phyloP scores from a whole-genome alignment of 2,329 filamentous ascomycete genomes.

The Colletotrichum sp. region DNA sequence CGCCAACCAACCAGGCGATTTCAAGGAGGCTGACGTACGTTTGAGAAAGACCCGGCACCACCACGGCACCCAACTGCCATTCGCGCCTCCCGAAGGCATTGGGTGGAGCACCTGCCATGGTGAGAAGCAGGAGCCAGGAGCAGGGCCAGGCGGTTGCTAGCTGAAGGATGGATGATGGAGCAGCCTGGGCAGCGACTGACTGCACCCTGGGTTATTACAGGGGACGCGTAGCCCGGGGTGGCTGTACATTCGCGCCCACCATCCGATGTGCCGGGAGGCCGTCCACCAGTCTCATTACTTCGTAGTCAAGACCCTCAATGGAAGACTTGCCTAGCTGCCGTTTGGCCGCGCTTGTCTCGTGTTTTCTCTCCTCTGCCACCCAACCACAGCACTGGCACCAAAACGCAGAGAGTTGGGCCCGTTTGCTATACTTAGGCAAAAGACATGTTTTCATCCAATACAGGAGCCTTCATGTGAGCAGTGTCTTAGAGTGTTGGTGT shows the following conservation, averaged over 20 bases:
- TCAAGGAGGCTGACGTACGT: conserved; percentile 21
- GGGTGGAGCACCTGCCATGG: neutral
- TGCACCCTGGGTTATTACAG: neutral
- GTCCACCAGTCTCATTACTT: neutral
- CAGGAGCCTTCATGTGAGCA: neutral
- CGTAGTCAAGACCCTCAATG: neutral
- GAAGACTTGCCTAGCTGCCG: neutral
- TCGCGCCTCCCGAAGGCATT: neutral
- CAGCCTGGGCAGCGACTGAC: neutral
- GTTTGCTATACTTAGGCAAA: neutral
- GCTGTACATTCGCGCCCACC: conserved; percentile 5
- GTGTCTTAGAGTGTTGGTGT: neutral
- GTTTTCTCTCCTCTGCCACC: neutral
- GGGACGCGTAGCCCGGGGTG: conserved; percentile 10
- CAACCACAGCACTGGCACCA: neutral
- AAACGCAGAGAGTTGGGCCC: neutral
- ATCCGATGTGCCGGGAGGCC: conserved; percentile 18
- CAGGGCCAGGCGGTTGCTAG: neutral
- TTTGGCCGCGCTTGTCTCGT: neutral
- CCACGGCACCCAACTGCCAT: neutral
- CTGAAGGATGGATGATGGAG: neutral
- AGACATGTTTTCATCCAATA: neutral
- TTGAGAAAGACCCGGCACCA: conserved; percentile 1
- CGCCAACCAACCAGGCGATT: neutral
- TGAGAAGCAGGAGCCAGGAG: neutral